Evolutionary conservation across 2,329 filamentous ascomycete species (phyloP).

Genomic region (Dothidotthia symphoricarpi): DNA sequence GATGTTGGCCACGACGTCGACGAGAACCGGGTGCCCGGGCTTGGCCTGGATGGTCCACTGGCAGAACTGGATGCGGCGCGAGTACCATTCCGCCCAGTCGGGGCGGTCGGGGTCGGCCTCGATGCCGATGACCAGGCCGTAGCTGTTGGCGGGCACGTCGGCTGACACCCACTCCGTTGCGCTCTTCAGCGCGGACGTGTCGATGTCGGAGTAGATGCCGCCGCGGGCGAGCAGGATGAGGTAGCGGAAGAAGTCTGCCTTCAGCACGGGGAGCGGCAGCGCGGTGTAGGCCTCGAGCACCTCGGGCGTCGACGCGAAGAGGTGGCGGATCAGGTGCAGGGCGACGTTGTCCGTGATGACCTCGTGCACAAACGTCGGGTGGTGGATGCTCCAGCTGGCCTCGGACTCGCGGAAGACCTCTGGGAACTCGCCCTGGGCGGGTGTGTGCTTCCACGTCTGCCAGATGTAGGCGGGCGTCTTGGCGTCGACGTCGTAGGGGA

Average conservation of each 20-base stretch:
- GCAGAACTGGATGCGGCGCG: conserved; percentile 93
- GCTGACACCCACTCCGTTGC: conserved; percentile 84
- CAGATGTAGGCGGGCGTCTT: conserved; percentile 98
- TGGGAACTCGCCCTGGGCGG: conserved; percentile 71
- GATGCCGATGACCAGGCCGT: conserved; percentile 90
- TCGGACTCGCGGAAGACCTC: conserved; percentile 77
- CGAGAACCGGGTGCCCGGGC: conserved; percentile 85
- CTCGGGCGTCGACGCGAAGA: conserved; percentile 69
- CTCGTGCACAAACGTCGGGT: conserved; percentile 92
- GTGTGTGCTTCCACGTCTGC: conserved; percentile 96
- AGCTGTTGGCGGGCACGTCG: conserved; percentile 69
- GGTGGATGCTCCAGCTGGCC: conserved; percentile 81
- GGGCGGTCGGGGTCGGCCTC: conserved; percentile 91
- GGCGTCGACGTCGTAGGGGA: conserved; percentile 81
- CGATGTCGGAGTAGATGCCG: conserved; percentile 78
- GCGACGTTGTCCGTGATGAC: conserved; percentile 92
- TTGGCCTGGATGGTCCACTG: conserved; percentile 99
- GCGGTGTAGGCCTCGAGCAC: conserved; percentile 52
- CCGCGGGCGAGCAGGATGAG: conserved; percentile 72
- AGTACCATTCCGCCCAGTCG: conserved; percentile 96
- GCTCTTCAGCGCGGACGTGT: conserved; percentile 80
- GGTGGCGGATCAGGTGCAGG: conserved; percentile 73
- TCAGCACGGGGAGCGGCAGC: conserved; percentile 53
- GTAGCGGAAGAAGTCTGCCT: conserved; percentile 67
- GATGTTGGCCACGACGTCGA: conserved; percentile 82